Evolutionary conservation across 208 protist genomes (phyloP), one percentile per base, ranked within the genome.

Genomic region (Novymonas esmeraldas): DNA sequence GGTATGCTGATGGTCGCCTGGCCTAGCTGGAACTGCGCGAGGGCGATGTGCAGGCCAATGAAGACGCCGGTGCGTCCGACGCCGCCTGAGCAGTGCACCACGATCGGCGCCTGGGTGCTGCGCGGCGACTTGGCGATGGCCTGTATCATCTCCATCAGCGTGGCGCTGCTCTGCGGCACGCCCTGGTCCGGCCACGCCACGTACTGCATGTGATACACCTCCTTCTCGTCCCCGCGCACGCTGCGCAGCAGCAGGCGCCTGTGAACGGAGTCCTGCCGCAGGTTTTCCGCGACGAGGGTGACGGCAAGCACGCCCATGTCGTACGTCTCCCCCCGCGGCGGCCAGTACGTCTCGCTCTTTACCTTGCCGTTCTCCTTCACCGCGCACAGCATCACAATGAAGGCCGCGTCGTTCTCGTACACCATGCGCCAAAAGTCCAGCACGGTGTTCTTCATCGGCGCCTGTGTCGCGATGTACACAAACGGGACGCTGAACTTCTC

Each of bases 361-460:
- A 70, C 58, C 73, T 89, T 86, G 62, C 84, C 90, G 48, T 83
- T 81, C 58, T 93, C 90, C 60, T 89, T 62, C 13, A 79, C 66
- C 1, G 61, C 75, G 64, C 87, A 94, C 11, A 96, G 78, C 89
- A 96, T 96, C 18, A 96, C 79, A 58, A 97, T 85, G 39, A 94
- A 93, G 28, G 56, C 59, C 22, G 79, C 67, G 46, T 91, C 73
- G 65, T 92, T 82, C 52, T 97, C 87, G 72, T 84, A 93, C 6
- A 96, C 69, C 89, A 96, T 95, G 45, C 89, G 66, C 93, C 93
- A 97, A 76, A 97, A 97, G 70, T 96, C 91, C 13, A 85, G 48
- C 33, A 94, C 64, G 0, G 87, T 95, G 65, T 94, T 84, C 28
- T 73, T 49, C 76, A 96, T 71, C 9, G 93, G 93, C n/a, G 84